These are phyloP conservation scores for Umbelopsis sp. DNA, from an alignment of 192 early-diverging fungal genomes.

Conservation along the genomic window DNA sequence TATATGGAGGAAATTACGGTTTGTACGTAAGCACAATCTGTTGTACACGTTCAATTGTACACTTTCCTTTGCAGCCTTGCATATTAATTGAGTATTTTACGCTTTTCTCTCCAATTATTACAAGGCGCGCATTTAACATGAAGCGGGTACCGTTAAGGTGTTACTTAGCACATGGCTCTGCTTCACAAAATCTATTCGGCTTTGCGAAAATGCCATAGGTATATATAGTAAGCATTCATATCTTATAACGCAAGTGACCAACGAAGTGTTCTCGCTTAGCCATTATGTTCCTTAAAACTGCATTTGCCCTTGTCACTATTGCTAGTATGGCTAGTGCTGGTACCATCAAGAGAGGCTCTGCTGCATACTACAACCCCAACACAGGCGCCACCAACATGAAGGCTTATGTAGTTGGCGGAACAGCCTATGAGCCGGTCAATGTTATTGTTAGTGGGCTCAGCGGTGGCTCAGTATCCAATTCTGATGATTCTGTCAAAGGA, in stretches of 20 bases:
- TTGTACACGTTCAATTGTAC: background rate
- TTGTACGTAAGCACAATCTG: background rate
- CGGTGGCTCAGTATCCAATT: conserved; percentile 4
- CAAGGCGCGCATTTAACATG: background rate
- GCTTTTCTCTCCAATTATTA: background rate
- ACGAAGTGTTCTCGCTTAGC: background rate
- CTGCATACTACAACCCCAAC: conserved; percentile 14
- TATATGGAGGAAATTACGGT: background rate
- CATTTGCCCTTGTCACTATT: background rate
- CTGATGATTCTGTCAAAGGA: conserved; percentile 11
- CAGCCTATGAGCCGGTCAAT: conserved; percentile 10
- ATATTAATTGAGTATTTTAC: background rate
- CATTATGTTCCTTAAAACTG: background rate
- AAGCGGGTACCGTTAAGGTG: background rate
- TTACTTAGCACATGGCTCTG: background rate
- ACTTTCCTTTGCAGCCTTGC: background rate
- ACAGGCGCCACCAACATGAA: conserved; percentile 21
- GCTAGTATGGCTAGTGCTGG: background rate
- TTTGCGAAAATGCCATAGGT: background rate
- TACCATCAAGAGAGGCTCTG: conserved; percentile 19
- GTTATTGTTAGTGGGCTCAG: conserved; percentile 14
- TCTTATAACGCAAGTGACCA: no score
- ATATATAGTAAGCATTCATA: no score
- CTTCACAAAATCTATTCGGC: background rate
- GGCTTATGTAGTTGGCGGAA: conserved; percentile 1